Evolutionary conservation across 768 basidiomycete species (phyloP).

Genomic region (Lactarius hengduanensis): DNA sequence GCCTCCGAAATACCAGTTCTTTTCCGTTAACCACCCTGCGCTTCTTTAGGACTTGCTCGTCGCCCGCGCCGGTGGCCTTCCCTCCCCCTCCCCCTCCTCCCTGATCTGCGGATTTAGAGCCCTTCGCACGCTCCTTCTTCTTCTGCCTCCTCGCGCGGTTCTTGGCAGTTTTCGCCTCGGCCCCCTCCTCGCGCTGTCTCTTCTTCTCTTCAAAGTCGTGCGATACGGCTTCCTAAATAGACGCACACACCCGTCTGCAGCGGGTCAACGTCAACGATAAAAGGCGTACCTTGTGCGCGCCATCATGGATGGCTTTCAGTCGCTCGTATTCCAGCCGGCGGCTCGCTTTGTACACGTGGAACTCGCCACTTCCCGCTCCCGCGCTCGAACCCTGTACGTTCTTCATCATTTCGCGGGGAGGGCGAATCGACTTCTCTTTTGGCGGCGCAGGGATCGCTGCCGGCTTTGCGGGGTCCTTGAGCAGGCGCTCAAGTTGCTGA

Average conservation of each 20-base stretch:
- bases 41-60: conserved; percentile 63
- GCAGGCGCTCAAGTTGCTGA: conserved; percentile 77
- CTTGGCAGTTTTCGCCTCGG: conserved; percentile 90
- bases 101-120: conserved; percentile 31
- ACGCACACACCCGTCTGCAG: neutral
- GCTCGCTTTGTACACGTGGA: conserved; percentile 97
- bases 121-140: conserved; percentile 75
- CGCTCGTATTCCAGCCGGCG: conserved; percentile 94
- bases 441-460: conserved; percentile 77
- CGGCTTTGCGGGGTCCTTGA: conserved; percentile 85
- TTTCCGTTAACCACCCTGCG: conserved; percentile 76
- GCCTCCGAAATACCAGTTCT: conserved; percentile 58
- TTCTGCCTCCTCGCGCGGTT: conserved; percentile 93
- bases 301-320: conserved; percentile 85
- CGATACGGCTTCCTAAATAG: conserved; percentile 61
- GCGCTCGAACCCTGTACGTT: conserved; percentile 98
- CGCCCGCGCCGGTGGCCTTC: conserved; percentile 33
- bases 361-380: conserved; percentile 95
- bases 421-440: conserved; percentile 76
- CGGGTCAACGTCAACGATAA: neutral
- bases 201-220: conserved; percentile 76
- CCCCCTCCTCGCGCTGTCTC: conserved; percentile 62
- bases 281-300: conserved; percentile 63
- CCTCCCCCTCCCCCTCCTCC: conserved; percentile 26
- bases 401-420: conserved; percentile 97